Evolutionary conservation across 371 early-diverging fungal genomes (phyloP), one percentile per base, ranked within the genome.

Genomic region (Mucor indicus): DNA sequence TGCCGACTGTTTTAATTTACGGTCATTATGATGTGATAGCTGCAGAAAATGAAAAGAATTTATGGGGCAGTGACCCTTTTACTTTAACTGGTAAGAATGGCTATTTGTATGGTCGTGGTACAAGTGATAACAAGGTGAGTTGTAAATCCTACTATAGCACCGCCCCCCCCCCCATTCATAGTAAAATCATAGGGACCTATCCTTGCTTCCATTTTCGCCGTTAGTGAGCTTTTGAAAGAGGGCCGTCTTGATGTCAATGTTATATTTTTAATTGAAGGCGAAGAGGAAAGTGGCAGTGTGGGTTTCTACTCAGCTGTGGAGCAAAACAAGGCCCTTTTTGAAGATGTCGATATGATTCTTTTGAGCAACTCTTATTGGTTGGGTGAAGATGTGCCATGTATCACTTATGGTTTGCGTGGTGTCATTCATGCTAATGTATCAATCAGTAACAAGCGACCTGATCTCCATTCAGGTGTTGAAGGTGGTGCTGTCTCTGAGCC

Each of bases 21-120:
- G 92, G 91, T 1, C 92, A 92, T 64, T 92, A 92, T 54, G 92
- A 92, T 62, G 92, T 92, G 3, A 82, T 87, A 57, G 64, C 82
- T 2, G 87, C 88, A 4, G 81, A 83, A 37, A 69, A 72, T 50
- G 67, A 69, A 44, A 57, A 67, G 2, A 57, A 70, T 13, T 68
- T 75, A 35, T 92, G 92, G 72, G 55, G 57, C 1, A 69, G 57
- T 15, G 63, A 73, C 38, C 75, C 72, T 5, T 75, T 76, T 30
- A 58, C 47, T 33, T 46, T 75, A 23, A 66, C 75, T 36, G 81
- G 80, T 13, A 79, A 76, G 47, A 80, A 88, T 60, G 90, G 90
- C 1, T 86, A 86, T 53, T 56, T 91, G 1, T 91, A 91, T 53
- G 91, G 87, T 9, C 72, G 91, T 56, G 91, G 91, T 22, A 84